Conservation (phyloP, 352 stramenopile species). For the Halophytophthora batemanensis region DNA sequence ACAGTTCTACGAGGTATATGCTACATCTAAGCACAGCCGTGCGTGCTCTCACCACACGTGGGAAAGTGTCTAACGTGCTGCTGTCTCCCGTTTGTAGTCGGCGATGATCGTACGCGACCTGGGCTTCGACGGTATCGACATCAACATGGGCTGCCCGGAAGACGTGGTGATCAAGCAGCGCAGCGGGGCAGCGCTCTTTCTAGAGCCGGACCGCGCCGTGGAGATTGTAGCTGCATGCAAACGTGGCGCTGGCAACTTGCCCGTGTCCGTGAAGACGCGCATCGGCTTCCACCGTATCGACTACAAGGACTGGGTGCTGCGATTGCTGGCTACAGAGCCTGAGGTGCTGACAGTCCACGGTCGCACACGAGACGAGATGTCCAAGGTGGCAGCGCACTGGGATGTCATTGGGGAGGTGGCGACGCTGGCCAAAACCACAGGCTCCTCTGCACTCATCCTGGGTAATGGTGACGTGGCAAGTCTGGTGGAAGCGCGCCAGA, state of each 20-base stretch:
- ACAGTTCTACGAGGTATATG: constrained; percentile 79
- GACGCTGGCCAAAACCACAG: constrained; percentile 40
- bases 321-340: constrained; percentile 60
- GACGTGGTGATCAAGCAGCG: constrained; percentile 78
- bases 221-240: constrained; percentile 69
- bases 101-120: constrained; percentile 73
- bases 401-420: constrained; percentile 77
- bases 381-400: constrained; percentile 77
- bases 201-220: constrained; percentile 54
- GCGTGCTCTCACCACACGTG: neutral
- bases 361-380: constrained; percentile 80
- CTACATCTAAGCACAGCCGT: too few species aligned
- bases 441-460: constrained; percentile 63
- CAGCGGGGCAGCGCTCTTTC: constrained; percentile 65
- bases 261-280: constrained; percentile 77
- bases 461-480: constrained; percentile 76
- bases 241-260: constrained; percentile 55
- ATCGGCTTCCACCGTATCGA: constrained; percentile 78
- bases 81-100: constrained; percentile 31
- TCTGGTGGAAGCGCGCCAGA: constrained; percentile 58
- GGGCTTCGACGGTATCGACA: constrained; percentile 83
- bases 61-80: constrained; percentile 1
- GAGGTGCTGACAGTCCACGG: constrained; percentile 80
- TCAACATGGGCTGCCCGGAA: constrained; percentile 85
- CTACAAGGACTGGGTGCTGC: constrained; percentile 74